A percentile compares a stretch with the other conserved stretches of the same genome.
Conservation (phyloP, 2,329 filamentous ascomycete genomes). For the Verticillium zaregamsianum region DNA sequence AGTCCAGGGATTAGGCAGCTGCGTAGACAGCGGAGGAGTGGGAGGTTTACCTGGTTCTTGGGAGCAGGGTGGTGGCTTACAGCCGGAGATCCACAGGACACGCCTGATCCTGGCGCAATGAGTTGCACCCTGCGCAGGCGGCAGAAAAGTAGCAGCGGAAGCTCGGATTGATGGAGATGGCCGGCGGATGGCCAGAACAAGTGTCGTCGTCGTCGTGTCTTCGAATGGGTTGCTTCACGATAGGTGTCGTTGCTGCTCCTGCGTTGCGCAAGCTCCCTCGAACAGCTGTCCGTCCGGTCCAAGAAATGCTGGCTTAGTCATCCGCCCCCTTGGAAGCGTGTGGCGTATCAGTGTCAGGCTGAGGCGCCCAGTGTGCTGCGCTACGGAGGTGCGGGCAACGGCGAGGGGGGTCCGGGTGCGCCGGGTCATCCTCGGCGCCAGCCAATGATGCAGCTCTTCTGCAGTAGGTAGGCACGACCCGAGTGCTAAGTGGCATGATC, state of each 20-base stretch:
- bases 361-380: background rate
- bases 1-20: background rate
- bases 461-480: background rate
- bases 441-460: background rate
- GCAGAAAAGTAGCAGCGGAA: background rate
- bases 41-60: background rate
- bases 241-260: background rate
- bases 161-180: background rate
- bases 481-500: background rate
- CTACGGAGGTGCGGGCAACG: no score
- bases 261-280: background rate
- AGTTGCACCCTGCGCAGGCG: background rate
- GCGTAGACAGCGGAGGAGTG: background rate
- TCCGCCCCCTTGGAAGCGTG: background rate
- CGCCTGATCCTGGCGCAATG: background rate
- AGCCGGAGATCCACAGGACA: background rate
- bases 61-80: background rate
- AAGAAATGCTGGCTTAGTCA: background rate
- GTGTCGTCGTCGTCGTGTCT: background rate
- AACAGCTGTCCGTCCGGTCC: background rate
- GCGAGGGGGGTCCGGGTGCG: background rate
- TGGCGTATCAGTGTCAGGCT: background rate
- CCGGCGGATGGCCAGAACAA: background rate
- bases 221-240: background rate
- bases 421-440: background rate